Percentiles rank a stretch among this genome's conserved stretches.
Evolutionary conservation across 352 stramenopile species (phyloP).

Genomic region (Globisporangium iwayamae): DNA sequence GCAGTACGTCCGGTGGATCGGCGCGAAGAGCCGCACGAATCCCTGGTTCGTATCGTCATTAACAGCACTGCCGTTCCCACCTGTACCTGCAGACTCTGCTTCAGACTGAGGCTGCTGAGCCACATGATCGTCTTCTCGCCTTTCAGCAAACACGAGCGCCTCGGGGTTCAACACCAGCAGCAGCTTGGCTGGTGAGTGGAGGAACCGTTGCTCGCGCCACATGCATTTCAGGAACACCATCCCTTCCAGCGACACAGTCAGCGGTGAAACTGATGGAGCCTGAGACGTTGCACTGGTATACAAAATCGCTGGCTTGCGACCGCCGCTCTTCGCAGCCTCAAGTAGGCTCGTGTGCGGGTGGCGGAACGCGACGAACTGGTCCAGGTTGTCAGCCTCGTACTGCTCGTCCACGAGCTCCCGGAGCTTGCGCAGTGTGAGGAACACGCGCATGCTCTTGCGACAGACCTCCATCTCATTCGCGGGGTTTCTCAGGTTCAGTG

Average conservation of each 20-base stretch:
- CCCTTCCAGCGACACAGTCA: constrained; percentile 38
- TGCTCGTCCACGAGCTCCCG: constrained; percentile 44
- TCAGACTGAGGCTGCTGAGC: neutral
- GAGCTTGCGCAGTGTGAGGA: constrained; percentile 56
- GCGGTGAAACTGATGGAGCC: neutral
- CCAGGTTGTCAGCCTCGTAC: constrained; percentile 44
- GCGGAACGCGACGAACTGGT: constrained; percentile 48
- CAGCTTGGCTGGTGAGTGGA: constrained; percentile 51
- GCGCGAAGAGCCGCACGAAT: constrained; percentile 60
- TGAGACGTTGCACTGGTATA: constrained; percentile 1
- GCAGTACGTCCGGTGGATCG: constrained; percentile 71
- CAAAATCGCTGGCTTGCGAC: neutral
- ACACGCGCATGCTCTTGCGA: constrained; percentile 64
- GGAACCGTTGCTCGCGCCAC: constrained; percentile 76
- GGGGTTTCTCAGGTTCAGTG: constrained; percentile 43
- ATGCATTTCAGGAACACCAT: constrained; percentile 73
- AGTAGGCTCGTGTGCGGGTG: constrained; percentile 57
- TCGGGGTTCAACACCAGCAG: constrained; percentile 76
- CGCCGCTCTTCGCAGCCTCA: constrained; percentile 15
- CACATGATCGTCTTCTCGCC: neutral
- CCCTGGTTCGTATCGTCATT: constrained; percentile 26
- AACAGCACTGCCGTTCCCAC: constrained; percentile 14
- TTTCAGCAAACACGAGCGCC: constrained; percentile 65
- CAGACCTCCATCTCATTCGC: constrained; percentile 72
- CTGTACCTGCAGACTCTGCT: neutral